Percentiles rank a stretch among this genome's conserved stretches.
Conservation (phyloP, 176 grass and related monocot genomes). For the Triticum timopheevii region DNA sequence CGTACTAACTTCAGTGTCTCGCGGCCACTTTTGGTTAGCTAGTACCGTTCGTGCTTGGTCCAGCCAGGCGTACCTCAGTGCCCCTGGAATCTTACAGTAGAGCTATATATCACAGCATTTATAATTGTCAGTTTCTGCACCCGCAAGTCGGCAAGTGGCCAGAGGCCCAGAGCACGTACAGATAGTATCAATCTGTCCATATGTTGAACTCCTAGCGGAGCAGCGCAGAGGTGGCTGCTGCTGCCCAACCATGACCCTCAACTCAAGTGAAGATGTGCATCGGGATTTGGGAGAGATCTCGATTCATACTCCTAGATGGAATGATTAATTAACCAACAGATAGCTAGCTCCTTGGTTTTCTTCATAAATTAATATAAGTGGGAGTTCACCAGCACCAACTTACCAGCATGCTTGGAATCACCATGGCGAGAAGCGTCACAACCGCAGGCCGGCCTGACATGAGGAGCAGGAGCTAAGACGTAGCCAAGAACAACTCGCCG, state of each 20-base stretch:
- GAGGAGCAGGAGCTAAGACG: conserved; percentile 70
- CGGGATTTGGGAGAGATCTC: neutral
- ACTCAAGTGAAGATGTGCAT: conserved; percentile 18
- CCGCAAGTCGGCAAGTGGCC: neutral
- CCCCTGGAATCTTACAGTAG: neutral
- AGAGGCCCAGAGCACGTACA: neutral
- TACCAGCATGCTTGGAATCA: neutral
- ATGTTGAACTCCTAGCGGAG: neutral
- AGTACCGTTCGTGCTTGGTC: neutral
- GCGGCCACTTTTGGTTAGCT: neutral
- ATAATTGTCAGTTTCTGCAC: conserved; percentile 3
- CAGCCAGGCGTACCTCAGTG: neutral
- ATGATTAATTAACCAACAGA: neutral
- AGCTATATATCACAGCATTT: neutral
- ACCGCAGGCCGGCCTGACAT: conserved; percentile 52
- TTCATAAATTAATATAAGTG: neutral
- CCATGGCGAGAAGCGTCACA: neutral
- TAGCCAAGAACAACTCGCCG: conserved; percentile 96
- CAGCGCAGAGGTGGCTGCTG: neutral
- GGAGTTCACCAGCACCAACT: neutral
- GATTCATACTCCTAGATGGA: neutral
- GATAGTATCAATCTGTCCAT: conserved; percentile 2
- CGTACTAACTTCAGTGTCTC: neutral
- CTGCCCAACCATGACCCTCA: neutral
- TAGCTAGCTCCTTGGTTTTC: neutral